Evolutionary conservation across 2,329 filamentous ascomycete genomes (phyloP).

Genomic region (Monilinia polystroma): DNA sequence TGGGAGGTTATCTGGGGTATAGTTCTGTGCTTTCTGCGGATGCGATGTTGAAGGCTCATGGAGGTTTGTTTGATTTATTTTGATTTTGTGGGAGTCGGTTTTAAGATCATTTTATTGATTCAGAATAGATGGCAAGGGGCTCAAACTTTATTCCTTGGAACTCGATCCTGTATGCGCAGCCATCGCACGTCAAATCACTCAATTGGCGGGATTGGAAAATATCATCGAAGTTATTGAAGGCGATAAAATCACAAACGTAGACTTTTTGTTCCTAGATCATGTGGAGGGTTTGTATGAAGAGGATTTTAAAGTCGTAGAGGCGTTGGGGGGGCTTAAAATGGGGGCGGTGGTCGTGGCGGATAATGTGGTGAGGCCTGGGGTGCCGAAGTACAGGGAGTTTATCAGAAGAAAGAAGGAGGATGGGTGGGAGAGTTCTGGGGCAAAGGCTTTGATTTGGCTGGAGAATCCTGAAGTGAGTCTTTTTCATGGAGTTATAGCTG

Average conservation of each 20-base stretch:
- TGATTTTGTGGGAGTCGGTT: too few species aligned
- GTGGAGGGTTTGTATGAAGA: conserved; percentile 70
- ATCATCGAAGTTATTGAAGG: conserved; percentile 65
- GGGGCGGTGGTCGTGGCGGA: conserved; percentile 65
- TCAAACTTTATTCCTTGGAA: conserved; percentile 57
- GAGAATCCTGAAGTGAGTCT: conserved; percentile 25
- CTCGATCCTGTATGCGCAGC: conserved; percentile 69
- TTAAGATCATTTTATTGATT: not conserved
- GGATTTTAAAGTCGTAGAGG: conserved; percentile 73
- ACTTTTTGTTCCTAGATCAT: conserved; percentile 76
- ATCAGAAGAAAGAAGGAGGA: conserved; percentile 52
- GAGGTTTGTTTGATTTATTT: not conserved
- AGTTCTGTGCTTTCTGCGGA: conserved; percentile 73
- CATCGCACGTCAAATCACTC: conserved; percentile 64
- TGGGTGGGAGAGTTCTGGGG: conserved; percentile 30
- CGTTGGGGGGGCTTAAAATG: conserved; percentile 59
- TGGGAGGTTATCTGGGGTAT: conserved; percentile 81
- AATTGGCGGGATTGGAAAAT: conserved; percentile 67
- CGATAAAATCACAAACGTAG: conserved; percentile 56
- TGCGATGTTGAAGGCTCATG: conserved; percentile 49
- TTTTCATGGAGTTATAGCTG: too few species aligned
- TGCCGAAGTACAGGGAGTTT: conserved; percentile 67
- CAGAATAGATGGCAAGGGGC: conserved; percentile 55
- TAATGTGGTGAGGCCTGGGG: conserved; percentile 68
- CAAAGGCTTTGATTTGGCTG: conserved; percentile 25